A percentile compares a stretch with the other conserved stretches of the same genome.
Evolutionary conservation across 192 early-diverging fungal genomes (phyloP).

Genomic region (Rhizoclosmatium sp.): DNA sequence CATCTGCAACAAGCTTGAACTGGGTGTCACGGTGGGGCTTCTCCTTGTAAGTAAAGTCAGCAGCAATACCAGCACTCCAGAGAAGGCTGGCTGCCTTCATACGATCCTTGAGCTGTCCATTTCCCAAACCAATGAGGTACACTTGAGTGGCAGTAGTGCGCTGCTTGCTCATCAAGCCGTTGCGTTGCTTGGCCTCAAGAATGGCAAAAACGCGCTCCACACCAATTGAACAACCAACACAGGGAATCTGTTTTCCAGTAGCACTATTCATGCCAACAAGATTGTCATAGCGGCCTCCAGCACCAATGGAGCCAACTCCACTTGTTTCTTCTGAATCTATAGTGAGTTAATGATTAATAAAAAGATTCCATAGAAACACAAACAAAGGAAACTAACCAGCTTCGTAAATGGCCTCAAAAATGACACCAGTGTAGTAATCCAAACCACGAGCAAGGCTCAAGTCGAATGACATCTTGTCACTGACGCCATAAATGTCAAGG

Average conservation of each 20-base stretch:
- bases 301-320: no score
- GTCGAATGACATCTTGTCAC: conserved; percentile 84
- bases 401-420: conserved; percentile 83
- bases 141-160: conserved; percentile 83
- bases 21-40: conserved; percentile 83
- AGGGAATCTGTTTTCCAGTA: conserved; percentile 81
- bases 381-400: conserved; percentile 9
- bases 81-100: conserved; percentile 87
- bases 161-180: conserved; percentile 64
- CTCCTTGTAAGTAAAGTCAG: conserved; percentile 89
- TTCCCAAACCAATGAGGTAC: no score
- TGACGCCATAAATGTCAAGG: conserved; percentile 79
- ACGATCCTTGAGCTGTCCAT: conserved; percentile 88
- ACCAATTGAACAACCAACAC: conserved; percentile 93
- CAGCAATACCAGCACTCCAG: conserved; percentile 89
- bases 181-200: no score
- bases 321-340: conserved; percentile 72
- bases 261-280: no score
- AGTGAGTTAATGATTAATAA: no score
- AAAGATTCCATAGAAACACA: no score
- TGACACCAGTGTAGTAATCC: conserved; percentile 99
- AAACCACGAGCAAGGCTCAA: conserved; percentile 95
- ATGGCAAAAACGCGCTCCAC: conserved; percentile 94
- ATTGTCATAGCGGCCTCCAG: no score
- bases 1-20: conserved; percentile 79